Evolutionary conservation across 1,284 basidiomycete species (phyloP).

Genomic region (Afroboletus lepidellus): DNA sequence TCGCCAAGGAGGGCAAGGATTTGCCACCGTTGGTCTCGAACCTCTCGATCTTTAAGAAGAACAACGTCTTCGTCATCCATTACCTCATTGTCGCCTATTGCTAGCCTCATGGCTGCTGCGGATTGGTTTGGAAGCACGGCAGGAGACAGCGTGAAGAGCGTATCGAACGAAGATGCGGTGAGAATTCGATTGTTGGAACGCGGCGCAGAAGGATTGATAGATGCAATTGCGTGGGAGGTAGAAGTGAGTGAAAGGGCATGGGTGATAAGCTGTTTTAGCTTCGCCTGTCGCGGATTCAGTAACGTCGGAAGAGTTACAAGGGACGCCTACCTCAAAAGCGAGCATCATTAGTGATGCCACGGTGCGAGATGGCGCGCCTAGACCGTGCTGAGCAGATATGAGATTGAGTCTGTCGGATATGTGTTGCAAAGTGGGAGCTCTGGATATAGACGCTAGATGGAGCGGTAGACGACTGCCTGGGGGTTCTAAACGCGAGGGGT

Average conservation of each 20-base stretch:
- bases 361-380: constrained; percentile 55
- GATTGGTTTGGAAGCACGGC: constrained; percentile 74
- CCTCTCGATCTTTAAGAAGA: constrained; percentile 61
- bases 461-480: constrained; percentile 69
- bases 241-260: constrained; percentile 75
- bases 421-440: constrained; percentile 72
- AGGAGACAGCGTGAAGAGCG: constrained; percentile 73
- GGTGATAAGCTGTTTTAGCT: constrained; percentile 77
- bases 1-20: constrained; percentile 71
- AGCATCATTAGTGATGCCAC: constrained; percentile 71
- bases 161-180: constrained; percentile 66
- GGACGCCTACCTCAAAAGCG: constrained; percentile 62
- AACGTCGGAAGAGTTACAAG: not conserved
- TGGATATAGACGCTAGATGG: constrained; percentile 65
- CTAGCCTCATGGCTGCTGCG: constrained; percentile 68
- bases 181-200: constrained; percentile 52
- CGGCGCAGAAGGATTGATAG: constrained; percentile 63
- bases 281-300: constrained; percentile 48
- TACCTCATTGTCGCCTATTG: constrained; percentile 56
- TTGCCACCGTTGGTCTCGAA: constrained; percentile 69
- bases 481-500: constrained; percentile 44
- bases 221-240: constrained; percentile 70
- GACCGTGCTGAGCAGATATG: constrained; percentile 73
- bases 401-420: constrained; percentile 76
- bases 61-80: constrained; percentile 51